A percentile compares a stretch with the other conserved stretches of the same genome.
These are phyloP conservation scores for Penicilliopsis zonata DNA, from an alignment of 495 filamentous ascomycete species.

Conservation along the genomic window DNA sequence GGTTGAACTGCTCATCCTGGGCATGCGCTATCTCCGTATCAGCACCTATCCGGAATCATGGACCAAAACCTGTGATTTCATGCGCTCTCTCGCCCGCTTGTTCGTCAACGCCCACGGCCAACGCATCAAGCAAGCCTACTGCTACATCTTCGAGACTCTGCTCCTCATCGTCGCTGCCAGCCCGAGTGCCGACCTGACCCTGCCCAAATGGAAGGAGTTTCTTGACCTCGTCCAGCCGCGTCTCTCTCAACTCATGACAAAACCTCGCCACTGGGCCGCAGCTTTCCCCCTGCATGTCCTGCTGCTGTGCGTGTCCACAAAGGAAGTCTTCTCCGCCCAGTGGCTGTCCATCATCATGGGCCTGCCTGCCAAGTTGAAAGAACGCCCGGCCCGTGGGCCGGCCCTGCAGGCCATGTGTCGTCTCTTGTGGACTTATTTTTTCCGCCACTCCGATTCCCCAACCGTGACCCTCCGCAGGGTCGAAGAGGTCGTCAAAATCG, in stretches of 20 bases:
- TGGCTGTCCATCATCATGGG: constrained; percentile 73
- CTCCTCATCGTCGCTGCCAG: constrained; percentile 78
- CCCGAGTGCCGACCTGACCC: constrained; percentile 57
- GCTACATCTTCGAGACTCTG: constrained; percentile 76
- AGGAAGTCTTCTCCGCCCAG: constrained; percentile 69
- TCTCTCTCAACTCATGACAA: constrained; percentile 69
- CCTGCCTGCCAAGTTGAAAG: constrained; percentile 68
- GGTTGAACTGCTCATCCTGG: constrained; percentile 72
- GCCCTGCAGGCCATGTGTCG: constrained; percentile 83
- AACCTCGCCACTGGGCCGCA: constrained; percentile 81
- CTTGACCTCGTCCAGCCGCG: constrained; percentile 63
- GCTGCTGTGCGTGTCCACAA: constrained; percentile 74
- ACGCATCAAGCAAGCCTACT: constrained; percentile 85
- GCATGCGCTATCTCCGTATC: constrained; percentile 80
- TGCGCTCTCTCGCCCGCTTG: constrained; percentile 65
- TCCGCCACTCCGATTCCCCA: constrained; percentile 62
- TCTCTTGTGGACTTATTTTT: constrained; percentile 93
- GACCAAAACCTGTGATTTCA: constrained; percentile 79
- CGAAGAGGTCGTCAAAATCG: constrained; percentile 72
- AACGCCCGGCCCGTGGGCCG: constrained; percentile 64
- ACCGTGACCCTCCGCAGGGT: constrained; percentile 62
- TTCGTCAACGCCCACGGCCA: constrained; percentile 78
- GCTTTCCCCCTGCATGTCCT: constrained; percentile 78
- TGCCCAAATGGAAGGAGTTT: constrained; percentile 77
- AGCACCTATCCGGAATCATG: constrained; percentile 59